phyloP scores from a whole-genome alignment of 805 yeast genomes.

The Ogataea pini region DNA sequence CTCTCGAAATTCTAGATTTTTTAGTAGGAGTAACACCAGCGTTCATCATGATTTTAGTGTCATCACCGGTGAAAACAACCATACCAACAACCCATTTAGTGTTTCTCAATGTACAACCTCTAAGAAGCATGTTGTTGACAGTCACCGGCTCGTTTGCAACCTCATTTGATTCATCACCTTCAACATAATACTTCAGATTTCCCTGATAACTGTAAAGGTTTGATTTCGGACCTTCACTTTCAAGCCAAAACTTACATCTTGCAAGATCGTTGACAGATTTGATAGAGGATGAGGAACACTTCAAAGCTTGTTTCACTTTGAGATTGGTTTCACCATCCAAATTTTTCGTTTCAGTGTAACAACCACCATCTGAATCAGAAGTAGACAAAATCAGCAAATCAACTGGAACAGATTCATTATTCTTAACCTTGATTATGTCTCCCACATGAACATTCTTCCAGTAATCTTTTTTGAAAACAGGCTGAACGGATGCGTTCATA shows the following conservation, averaged over 20 bases:
- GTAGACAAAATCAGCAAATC: conserved; percentile 69
- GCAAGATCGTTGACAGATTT: conserved; percentile 48
- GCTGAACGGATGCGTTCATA: conserved; percentile 17
- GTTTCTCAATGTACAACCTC: conserved; percentile 79
- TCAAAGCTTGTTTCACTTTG: conserved; percentile 73
- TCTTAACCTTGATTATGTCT: conserved; percentile 64
- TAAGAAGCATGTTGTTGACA: conserved; percentile 64
- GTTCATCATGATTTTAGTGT: conserved; percentile 79
- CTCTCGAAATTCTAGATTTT: conserved; percentile 70
- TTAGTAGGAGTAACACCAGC: conserved; percentile 80
- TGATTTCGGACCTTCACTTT: conserved; percentile 82
- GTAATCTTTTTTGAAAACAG: conserved; percentile 42
- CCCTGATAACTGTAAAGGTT: conserved; percentile 78
- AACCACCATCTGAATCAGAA: conserved; percentile 65
- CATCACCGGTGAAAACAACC: conserved; percentile 75
- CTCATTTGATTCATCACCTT: conserved; percentile 40
- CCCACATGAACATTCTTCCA: conserved; percentile 82
- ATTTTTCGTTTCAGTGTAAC: conserved; percentile 78
- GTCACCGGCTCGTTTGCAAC: conserved; percentile 61
- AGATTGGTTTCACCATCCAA: conserved; percentile 80
- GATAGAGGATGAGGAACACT: conserved; percentile 46
- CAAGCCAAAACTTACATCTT: conserved; percentile 62
- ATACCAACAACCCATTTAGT: conserved; percentile 83
- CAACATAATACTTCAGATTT: conserved; percentile 49
- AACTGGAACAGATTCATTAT: conserved; percentile 78